Base-by-base conservation (phyloP, 345 rosid species). In the Salix arbutifolia region DNA sequence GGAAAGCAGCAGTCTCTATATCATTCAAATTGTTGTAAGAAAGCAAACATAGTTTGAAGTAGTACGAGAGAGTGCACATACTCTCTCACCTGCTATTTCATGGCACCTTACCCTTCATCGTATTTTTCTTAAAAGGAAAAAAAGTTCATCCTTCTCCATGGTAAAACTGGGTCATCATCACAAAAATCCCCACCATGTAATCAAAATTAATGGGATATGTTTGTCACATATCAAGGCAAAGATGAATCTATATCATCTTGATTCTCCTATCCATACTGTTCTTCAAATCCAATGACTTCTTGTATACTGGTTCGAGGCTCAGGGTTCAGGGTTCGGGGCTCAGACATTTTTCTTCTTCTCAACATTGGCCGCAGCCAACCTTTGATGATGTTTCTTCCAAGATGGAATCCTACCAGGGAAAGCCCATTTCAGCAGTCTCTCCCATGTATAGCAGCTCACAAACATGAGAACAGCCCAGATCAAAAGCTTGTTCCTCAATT, bases 361-460 rank as follows among this genome's bases (percentile, higher is more conserved):
- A 19, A 87, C 35, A 86, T 79, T 90, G 48, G 91, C 85, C 0
- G 84, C 83, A 21, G 86, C 90, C 64, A 61, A 67, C 71, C 83
- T 85, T 76, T 92, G 98, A 35, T 86, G 83, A 35, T 86, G 82
- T 73, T 90, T 90, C 82, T 84, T 91, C 98, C 99, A 93, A 1
- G 88, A 90, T 0, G 97, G 90, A 30, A 93, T 81, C 82, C 77
- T 92, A 74, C 99, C 96, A 0, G 99, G 98, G 84, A 92, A 93
- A 69, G 84, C 91, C 94, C 96, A 96, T 74, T 96, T 88, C 70
- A 96, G 79, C 65, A 90, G 77, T 70, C 94, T 82, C 82, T 96
- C 98, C 98, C 99, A 96, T 0, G 85, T 35, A 73, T 89, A 91
- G 83, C 99, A 93, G 82, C 84, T 68, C 74, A 92, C 2, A 77